These are phyloP conservation scores for Microdochium bolleyi DNA, from an alignment of 2,329 filamentous ascomycete species.

Conservation along the genomic window DNA sequence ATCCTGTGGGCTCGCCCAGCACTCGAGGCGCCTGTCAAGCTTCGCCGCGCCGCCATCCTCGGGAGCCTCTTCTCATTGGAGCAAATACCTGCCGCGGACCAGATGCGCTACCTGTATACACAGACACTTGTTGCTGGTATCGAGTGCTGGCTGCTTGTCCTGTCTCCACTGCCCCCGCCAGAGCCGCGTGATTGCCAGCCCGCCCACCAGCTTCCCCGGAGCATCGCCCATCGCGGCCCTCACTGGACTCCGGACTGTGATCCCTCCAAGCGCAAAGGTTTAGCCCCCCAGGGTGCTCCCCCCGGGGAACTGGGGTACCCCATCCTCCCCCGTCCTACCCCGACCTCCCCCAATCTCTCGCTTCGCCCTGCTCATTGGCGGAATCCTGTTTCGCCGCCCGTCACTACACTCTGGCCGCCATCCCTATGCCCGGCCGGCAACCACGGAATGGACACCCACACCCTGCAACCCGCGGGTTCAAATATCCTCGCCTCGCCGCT, in stretches of 20 bases:
- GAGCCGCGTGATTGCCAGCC: too few species aligned
- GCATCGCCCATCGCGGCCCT: too few species aligned
- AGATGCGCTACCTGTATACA: not conserved
- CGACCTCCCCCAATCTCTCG: not conserved
- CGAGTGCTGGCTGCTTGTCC: too few species aligned
- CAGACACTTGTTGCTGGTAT: too few species aligned
- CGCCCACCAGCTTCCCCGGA: too few species aligned
- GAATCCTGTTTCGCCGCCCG: not conserved
- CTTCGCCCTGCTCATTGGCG: not conserved
- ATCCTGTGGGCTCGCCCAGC: too few species aligned
- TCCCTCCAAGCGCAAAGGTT: too few species aligned
- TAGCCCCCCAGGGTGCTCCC: too few species aligned
- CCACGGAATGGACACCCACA: not conserved
- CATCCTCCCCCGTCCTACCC: not conserved
- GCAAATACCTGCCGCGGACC: not conserved
- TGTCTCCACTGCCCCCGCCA: too few species aligned
- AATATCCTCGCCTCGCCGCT: not conserved
- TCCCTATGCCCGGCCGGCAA: not conserved
- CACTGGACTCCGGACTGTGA: too few species aligned
- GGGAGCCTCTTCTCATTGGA: not conserved
- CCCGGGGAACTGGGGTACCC: not conserved
- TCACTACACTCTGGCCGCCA: not conserved
- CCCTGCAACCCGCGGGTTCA: not conserved
- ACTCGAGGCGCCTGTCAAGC: too few species aligned
- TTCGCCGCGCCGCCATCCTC: not conserved